Evolutionary conservation across 192 early-diverging fungal species (phyloP), one percentile per base, ranked within the genome.

Genomic region (Coemansia sp.): DNA sequence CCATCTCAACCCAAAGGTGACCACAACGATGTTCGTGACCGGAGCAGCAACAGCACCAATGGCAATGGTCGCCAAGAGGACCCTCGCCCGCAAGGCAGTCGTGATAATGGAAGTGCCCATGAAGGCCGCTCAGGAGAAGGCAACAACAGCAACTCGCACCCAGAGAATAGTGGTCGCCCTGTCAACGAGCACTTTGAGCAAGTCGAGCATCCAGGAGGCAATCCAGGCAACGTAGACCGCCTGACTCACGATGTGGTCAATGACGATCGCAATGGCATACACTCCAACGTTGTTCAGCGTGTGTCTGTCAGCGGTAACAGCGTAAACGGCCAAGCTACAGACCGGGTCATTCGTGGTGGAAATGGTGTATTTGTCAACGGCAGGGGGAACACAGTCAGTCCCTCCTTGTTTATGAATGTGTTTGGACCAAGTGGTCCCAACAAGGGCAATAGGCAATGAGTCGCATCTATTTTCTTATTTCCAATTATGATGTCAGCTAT

Each of bases 161-260:
- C 53, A 35, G 9, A 26, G 44, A 65, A 46, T 34, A 32, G 43
- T 34, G 46, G 38, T 14, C 52, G 46, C 26, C 72, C 64, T 14
- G 56, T 38, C 11, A 58, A 58, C 40, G 33, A 56, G 38, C 76
- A 80, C 38, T 43, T 72, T 54, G 70, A 80, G 41, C 67, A 67
- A 10, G 37, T 65, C 6, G 70, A 74, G 52, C 70, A 73, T 37
- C 67, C 67, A 0, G 66, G 60, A 8, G 67, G 61, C 27, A 70
- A 80, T 40, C 76, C 70, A 19, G 67, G 60, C 67, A 73, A 70
- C 33, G 34, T 80, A 39, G 67, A 73, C 8, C 55, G 35, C 17
- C 7, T 67, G 11, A 65, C 54, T 3, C 70, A 73, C 0, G 67
- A 73, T 9, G 35, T 73, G 34, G 59, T 80, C 38, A 73, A 80